Evolutionary conservation across 106 monocot genomes (phyloP), one percentile per base, ranked within the genome.

Genomic region (Agapanthus africanus): DNA sequence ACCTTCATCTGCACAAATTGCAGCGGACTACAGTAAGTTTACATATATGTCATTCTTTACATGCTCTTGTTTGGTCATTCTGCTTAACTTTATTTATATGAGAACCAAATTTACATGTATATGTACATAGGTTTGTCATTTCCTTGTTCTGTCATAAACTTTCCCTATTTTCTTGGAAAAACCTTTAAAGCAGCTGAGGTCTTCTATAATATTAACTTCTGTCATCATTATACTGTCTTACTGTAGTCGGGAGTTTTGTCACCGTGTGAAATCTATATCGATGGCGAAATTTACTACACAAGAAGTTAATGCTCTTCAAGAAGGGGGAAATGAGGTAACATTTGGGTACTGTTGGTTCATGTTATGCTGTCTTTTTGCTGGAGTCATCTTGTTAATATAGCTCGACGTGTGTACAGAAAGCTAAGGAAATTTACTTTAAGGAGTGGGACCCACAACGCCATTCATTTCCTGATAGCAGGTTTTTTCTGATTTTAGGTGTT

Each of bases 211-310:
- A 34, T 56, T 31, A 22, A 8, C 9, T 39, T 32, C n/a, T 11
- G 32, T 66, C 66, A 49, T 76, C 23, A 66, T 52, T 54, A 54
- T 16, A 16, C 59, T 70, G 15, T 13, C 26, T 28, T 36, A 54
- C 69, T 75, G 15, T 49, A 95, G 95, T 69, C 95, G 95, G 13
- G 95, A 91, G 59, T 95, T 95, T 71, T 91, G 85, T 57, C 95
- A 95, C 68, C 91, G 91, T 62, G 95, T 95, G 42, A 95, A 95
- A 69, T 95, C 95, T 49, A 85, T 95, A 70, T 95, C 95, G 28
- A 91, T 95, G 95, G 85, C 95, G 11, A 95, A 86, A 75, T 95
- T 95, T 78, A 85, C 91, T 30, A 51, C 85, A 31, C 91, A 85
- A 78, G 95, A 95, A 78, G 91, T 91, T 71, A 71, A 30, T 73